Conservation (phyloP, 306 rosid genomes). For the Acmispon strigosus region DNA sequence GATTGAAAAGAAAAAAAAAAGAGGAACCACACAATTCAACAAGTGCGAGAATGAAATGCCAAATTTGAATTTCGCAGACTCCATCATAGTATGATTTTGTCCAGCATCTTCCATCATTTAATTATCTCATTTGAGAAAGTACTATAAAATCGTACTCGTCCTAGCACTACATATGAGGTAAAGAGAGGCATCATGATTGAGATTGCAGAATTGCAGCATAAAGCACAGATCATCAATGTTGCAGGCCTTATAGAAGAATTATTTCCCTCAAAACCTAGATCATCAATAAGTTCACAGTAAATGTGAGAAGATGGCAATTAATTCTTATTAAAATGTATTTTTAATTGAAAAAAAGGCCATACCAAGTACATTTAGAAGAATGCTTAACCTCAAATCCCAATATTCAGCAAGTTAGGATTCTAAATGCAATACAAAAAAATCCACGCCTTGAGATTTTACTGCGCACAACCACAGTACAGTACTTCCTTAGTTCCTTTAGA, state of each 20-base stretch:
- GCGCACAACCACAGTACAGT: neutral
- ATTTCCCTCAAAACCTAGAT: too few species aligned
- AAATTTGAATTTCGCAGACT: neutral
- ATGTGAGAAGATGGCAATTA: too few species aligned
- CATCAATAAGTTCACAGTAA: too few species aligned
- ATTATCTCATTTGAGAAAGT: neutral
- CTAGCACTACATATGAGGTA: neutral
- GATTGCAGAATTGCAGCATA: neutral
- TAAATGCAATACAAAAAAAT: neutral
- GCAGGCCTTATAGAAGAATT: too few species aligned
- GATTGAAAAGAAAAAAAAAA: slow-evolving; percentile 12
- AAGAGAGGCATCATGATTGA: slow-evolving; percentile 2
- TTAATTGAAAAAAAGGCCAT: too few species aligned
- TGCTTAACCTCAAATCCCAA: neutral
- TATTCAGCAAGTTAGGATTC: neutral
- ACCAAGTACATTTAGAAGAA: neutral
- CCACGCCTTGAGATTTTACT: neutral
- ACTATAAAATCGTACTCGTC: neutral
- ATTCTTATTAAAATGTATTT: too few species aligned
- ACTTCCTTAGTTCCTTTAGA: neutral
- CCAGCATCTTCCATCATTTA: neutral
- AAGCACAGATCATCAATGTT: neutral
- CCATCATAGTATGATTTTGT: slow-evolving; percentile 1
- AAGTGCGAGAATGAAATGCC: neutral
- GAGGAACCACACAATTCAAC: neutral